Evolutionary conservation across 495 filamentous ascomycete species (phyloP).

Genomic region (Lepraria neglecta): DNA sequence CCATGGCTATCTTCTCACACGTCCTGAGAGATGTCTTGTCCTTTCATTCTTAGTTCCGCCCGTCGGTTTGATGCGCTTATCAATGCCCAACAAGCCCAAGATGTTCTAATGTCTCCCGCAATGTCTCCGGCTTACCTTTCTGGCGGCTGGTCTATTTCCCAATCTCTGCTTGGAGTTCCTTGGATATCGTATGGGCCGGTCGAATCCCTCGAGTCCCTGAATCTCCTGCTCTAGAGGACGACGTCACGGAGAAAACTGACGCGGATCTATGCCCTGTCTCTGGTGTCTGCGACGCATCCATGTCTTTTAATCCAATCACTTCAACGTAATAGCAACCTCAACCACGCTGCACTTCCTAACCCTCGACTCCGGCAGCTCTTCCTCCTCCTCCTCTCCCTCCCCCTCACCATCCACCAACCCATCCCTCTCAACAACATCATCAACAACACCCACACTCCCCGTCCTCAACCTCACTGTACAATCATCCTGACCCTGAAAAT

Average conservation of each 20-base stretch:
- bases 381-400: constrained; percentile 25
- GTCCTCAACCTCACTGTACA: constrained; percentile 54
- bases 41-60: no score
- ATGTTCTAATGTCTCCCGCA: no score
- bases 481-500: constrained; percentile 55
- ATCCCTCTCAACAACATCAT: constrained; percentile 53
- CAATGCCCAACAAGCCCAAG: no score
- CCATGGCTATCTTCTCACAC: no score
- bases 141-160: no score
- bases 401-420: constrained; percentile 25
- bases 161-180: no score
- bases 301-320: constrained; percentile 9
- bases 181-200: no score
- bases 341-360: constrained; percentile 61
- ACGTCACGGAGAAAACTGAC: background rate
- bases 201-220: no score
- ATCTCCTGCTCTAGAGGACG: background rate
- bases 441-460: constrained; percentile 60
- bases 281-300: background rate
- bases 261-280: background rate
- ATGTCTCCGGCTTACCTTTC: no score
- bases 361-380: constrained; percentile 53
- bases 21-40: no score
- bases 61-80: no score
- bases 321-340: constrained; percentile 55